Evolutionary conservation across 2,329 filamentous ascomycete species (phyloP).

Genomic region (Colletotrichum kahawae): DNA sequence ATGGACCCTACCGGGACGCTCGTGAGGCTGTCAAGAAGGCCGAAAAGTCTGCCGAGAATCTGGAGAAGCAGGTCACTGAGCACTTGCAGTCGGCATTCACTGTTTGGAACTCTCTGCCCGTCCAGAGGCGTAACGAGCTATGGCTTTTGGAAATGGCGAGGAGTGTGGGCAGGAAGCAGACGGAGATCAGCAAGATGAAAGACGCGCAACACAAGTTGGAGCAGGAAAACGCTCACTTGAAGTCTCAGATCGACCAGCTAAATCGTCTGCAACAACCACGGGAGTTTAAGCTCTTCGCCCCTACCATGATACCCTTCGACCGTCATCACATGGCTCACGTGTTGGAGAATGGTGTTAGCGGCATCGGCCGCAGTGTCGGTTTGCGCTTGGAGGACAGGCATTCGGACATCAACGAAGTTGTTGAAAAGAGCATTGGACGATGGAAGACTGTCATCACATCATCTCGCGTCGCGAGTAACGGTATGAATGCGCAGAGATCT

Average conservation of each 20-base stretch:
- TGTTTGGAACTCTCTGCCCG: conserved; percentile 73
- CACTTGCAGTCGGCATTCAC: conserved; percentile 80
- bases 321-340: conserved; percentile 51
- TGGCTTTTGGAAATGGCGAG: conserved; percentile 68
- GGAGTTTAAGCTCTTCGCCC: conserved; percentile 60
- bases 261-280: conserved; percentile 64
- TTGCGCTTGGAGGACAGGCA: conserved; percentile 56
- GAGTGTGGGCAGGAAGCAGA: conserved; percentile 61
- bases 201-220: conserved; percentile 54
- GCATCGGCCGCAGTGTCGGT: conserved; percentile 44
- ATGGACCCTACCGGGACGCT: conserved; percentile 44
- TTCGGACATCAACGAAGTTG: conserved; percentile 54
- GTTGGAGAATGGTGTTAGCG: conserved; percentile 48
- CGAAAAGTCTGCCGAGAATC: conserved; percentile 57
- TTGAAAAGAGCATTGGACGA: conserved; percentile 61
- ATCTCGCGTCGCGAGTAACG: conserved; percentile 45
- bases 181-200: conserved; percentile 57
- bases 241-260: conserved; percentile 63
- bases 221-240: conserved; percentile 63
- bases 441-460: conserved; percentile 68
- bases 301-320: conserved; percentile 57
- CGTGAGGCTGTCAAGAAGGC: conserved; percentile 53
- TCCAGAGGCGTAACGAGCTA: conserved; percentile 60
- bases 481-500: conserved; percentile 55
- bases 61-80: conserved; percentile 73